phyloP scores from a whole-genome alignment of 352 stramenopile species.

The Phytophthora pseudosyringae region DNA sequence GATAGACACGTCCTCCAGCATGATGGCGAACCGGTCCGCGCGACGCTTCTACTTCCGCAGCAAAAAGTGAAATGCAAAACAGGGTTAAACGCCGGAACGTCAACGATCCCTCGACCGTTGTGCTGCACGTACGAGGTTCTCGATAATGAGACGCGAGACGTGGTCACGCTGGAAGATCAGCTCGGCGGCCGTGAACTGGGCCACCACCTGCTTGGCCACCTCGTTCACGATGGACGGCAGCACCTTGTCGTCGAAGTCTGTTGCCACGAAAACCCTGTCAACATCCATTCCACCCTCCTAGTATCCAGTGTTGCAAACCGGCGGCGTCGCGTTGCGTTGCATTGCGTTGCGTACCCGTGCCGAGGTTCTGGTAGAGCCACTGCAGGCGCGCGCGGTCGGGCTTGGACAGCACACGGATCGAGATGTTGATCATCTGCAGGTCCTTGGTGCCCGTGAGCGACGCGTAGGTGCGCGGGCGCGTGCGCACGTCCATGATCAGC shows the following conservation, averaged over 20 bases:
- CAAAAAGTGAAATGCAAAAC: constrained; percentile 21
- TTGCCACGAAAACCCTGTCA: constrained; percentile 1
- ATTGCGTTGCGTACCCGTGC: constrained; percentile 64
- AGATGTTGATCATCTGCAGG: constrained; percentile 99
- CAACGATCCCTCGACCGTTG: background rate
- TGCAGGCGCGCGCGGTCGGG: constrained; percentile 93
- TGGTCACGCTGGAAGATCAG: constrained; percentile 99
- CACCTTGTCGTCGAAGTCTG: constrained; percentile 98
- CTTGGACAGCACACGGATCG: constrained; percentile 98
- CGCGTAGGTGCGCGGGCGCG: constrained; percentile 93
- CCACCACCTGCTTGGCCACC: constrained; percentile 98
- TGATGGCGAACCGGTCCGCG: constrained; percentile 92
- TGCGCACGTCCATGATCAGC: constrained; percentile 95
- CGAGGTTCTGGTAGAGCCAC: constrained; percentile 97
- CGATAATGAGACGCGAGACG: constrained; percentile 95
- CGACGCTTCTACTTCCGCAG: constrained; percentile 65
- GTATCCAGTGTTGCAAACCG: background rate
- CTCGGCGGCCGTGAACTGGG: constrained; percentile 99
- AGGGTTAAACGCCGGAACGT: constrained; percentile 16
- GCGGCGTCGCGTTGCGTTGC: background rate
- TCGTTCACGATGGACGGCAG: constrained; percentile 99
- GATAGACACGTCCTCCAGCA: constrained; percentile 99
- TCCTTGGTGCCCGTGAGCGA: constrained; percentile 95
- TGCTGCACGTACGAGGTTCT: constrained; percentile 87
- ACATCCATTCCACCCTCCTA: background rate